Evolutionary conservation across 2,329 filamentous ascomycete species (phyloP).

Genomic region (Trichophyton equinum): DNA sequence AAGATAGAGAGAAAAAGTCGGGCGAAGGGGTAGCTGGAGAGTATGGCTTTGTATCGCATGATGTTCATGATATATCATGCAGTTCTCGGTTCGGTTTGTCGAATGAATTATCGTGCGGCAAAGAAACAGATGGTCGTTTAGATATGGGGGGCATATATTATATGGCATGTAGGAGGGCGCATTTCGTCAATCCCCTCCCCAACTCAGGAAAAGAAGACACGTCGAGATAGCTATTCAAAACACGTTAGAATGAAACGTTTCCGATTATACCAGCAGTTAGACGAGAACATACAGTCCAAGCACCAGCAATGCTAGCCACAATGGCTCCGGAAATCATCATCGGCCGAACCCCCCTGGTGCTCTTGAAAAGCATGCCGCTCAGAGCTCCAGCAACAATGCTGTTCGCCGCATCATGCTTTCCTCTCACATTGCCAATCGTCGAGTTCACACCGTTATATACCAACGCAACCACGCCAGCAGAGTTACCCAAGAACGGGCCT

Average conservation of each 20-base stretch:
- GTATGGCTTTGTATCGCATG: not conserved
- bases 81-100: not conserved
- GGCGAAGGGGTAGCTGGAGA: not conserved
- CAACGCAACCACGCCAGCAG: constrained; percentile 87
- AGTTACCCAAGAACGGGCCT: constrained; percentile 92
- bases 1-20: constrained; percentile 20
- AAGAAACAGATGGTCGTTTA: not conserved
- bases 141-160: not conserved
- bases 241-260: constrained; percentile 14
- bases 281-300: constrained; percentile 66
- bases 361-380: constrained; percentile 93
- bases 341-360: constrained; percentile 73
- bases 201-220: constrained; percentile 32
- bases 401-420: constrained; percentile 83
- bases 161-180: not conserved
- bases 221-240: constrained; percentile 36
- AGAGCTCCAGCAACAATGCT: constrained; percentile 72
- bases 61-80: not conserved
- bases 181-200: not conserved
- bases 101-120: not conserved
- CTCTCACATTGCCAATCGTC: constrained; percentile 61
- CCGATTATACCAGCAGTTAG: constrained; percentile 5
- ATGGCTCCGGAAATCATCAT: constrained; percentile 93
- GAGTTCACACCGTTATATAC: constrained; percentile 92
- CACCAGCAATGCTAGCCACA: constrained; percentile 71